Percentiles rank a stretch among this genome's conserved stretches.
These are phyloP conservation scores for Phytophthora colocasiae DNA, from an alignment of 352 stramenopile species.

Conservation along the genomic window DNA sequence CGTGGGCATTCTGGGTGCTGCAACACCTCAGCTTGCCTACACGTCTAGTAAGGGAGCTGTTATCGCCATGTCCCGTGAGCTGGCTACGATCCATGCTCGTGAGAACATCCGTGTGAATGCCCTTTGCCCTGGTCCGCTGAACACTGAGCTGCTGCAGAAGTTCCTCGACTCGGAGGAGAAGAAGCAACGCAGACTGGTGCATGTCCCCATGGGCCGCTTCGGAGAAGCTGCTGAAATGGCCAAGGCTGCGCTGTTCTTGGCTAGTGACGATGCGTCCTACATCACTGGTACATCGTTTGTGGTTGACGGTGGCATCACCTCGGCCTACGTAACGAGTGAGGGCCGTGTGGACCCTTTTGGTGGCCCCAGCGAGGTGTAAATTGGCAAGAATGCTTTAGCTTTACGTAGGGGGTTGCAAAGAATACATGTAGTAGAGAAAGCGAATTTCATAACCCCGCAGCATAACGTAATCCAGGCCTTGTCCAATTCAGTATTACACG, in stretches of 20 bases:
- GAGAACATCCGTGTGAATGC: slow-evolving; percentile 92
- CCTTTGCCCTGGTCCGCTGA: slow-evolving; percentile 84
- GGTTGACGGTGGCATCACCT: slow-evolving; percentile 90
- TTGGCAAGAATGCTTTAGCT: slow-evolving; percentile 2
- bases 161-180: slow-evolving; percentile 87
- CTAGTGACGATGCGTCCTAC: slow-evolving; percentile 87
- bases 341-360: slow-evolving; percentile 81
- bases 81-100: slow-evolving; percentile 85
- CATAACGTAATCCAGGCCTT: no score
- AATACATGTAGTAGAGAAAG: slow-evolving; percentile 19
- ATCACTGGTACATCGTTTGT: slow-evolving; percentile 89
- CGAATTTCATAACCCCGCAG: slow-evolving; percentile 6
- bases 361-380: slow-evolving; percentile 78
- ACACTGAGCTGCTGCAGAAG: slow-evolving; percentile 89
- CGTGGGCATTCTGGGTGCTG: slow-evolving; percentile 79
- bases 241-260: slow-evolving; percentile 88
- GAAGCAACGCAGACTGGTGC: slow-evolving; percentile 86
- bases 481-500: no score
- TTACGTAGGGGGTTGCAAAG: slow-evolving; percentile 18
- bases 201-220: slow-evolving; percentile 90
- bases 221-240: slow-evolving; percentile 89
- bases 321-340: slow-evolving; percentile 87
- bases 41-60: slow-evolving; percentile 90
- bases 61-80: slow-evolving; percentile 86
- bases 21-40: slow-evolving; percentile 89